Base-by-base conservation (phyloP, 2,329 filamentous ascomycete genomes). In the Nemania sp. region DNA sequence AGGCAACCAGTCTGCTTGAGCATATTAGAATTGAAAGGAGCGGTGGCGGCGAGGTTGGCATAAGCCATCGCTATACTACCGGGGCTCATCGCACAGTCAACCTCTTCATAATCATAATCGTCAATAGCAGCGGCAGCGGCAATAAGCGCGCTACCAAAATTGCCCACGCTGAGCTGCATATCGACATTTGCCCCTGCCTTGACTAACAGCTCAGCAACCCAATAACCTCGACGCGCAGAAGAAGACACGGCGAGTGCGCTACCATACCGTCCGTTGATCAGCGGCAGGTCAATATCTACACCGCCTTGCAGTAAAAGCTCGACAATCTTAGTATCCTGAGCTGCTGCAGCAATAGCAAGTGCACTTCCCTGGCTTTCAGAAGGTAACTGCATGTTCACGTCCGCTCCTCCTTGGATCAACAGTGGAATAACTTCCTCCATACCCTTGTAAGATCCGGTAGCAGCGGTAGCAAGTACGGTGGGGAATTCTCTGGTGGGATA, bases 181-280 rank as follows among this genome's bases (percentile, higher is more conserved):
- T 52, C 33, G n/a, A 52, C 26, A 14, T 52, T 34, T 8, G 49
- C 49, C 14, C 41, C 41, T n/a, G 7, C 19, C 11, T 33, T 15
- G 24, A 51, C 30, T 4, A 51, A 24, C 20, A 31, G 40, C 20
- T 45, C 7, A 12, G n/a, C n/a, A n/a, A n/a, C n/a, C n/a, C n/a
- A n/a, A n/a, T n/a, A n/a, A n/a, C n/a, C n/a, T n/a, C n/a, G n/a
- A n/a, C n/a, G n/a, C n/a, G n/a, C n/a, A n/a, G n/a, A n/a, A n/a
- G n/a, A n/a, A n/a, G n/a, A n/a, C n/a, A n/a, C n/a, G n/a, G n/a
- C n/a, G n/a, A n/a, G n/a, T n/a, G n/a, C n/a, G n/a, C 30, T 33
- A n/a, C 30, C 30, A 33, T 33, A 33, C 9, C 11, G 5, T 33
- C 30, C 30, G n/a, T 4, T n/a, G 5, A 12, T 9, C 3, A 33